Conservation (phyloP, 2,329 filamentous ascomycete species). For the Exophiala spinifera region DNA sequence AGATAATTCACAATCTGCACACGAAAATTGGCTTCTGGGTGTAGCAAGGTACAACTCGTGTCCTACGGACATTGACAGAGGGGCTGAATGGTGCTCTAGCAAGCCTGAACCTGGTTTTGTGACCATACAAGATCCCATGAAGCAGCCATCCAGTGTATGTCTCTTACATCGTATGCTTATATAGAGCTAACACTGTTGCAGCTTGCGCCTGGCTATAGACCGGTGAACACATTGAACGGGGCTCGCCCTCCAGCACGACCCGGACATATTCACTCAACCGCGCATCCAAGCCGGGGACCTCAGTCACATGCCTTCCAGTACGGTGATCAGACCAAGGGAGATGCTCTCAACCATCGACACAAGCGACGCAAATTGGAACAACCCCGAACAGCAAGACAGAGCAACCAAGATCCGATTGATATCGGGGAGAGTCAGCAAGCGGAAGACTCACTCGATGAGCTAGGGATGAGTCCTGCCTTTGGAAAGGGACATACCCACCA, state of each 20-base stretch:
- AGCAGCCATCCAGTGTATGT: conserved; percentile 13
- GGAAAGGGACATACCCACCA: neutral
- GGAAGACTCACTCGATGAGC: conserved; percentile 21
- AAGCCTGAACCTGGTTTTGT: conserved; percentile 6
- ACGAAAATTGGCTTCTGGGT: conserved; percentile 7
- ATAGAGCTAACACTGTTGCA: neutral
- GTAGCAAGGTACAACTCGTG: conserved; percentile 9
- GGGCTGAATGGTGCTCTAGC: conserved; percentile 10
- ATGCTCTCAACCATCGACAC: conserved; percentile 12
- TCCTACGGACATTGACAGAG: neutral
- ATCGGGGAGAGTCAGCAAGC: conserved; percentile 9
- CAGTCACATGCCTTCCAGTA: neutral
- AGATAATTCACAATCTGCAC: neutral
- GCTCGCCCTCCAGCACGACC: neutral
- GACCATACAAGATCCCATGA: conserved; percentile 17
- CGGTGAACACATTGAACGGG: conserved; percentile 6
- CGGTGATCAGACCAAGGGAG: conserved; percentile 3
- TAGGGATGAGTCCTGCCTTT: conserved; percentile 8
- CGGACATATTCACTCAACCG: neutral
- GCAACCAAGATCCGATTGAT: conserved; percentile 2
- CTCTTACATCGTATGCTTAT: neutral
- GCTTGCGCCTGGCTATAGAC: neutral
- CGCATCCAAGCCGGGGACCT: neutral
- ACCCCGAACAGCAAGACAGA: neutral
- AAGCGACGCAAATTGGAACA: conserved; percentile 18